Percentiles rank a stretch among this genome's conserved stretches.
Evolutionary conservation across 192 early-diverging fungal genomes (phyloP).

Genomic region (Backusella mclennaniae): DNA sequence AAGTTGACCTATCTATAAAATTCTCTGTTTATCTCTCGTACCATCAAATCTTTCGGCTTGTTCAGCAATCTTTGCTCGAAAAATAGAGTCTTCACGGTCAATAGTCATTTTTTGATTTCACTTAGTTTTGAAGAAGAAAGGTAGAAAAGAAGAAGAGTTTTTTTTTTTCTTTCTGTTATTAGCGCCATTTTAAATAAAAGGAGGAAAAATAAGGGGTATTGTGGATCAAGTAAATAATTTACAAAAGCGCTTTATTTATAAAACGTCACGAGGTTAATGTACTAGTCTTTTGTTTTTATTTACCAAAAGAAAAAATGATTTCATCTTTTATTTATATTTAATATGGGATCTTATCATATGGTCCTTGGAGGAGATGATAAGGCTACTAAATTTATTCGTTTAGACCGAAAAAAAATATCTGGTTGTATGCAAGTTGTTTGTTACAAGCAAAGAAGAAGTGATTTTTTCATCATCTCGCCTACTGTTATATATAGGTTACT

Average conservation of each 20-base stretch:
- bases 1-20: background rate
- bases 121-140: background rate
- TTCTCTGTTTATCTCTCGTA: conserved; percentile 32
- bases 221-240: background rate
- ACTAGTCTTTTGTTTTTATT: background rate
- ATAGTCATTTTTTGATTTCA: background rate
- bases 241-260: background rate
- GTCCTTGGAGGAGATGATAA: background rate
- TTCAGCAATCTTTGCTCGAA: conserved; percentile 90
- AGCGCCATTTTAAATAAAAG: background rate
- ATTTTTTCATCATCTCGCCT: background rate
- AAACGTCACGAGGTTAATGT: background rate
- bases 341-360: background rate
- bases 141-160: background rate
- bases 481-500: background rate
- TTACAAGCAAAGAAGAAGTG: background rate
- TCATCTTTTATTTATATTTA: no score
- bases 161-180: background rate
- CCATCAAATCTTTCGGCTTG: conserved; percentile 99
- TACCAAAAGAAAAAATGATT: no score
- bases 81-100: background rate
- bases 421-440: background rate
- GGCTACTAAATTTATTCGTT: background rate
- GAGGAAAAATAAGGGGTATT: background rate
- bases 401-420: background rate